Percentiles rank a stretch among this genome's conserved stretches.
Conservation (phyloP, 148 eudicot genomes). For the Euryodendron excelsum region DNA sequence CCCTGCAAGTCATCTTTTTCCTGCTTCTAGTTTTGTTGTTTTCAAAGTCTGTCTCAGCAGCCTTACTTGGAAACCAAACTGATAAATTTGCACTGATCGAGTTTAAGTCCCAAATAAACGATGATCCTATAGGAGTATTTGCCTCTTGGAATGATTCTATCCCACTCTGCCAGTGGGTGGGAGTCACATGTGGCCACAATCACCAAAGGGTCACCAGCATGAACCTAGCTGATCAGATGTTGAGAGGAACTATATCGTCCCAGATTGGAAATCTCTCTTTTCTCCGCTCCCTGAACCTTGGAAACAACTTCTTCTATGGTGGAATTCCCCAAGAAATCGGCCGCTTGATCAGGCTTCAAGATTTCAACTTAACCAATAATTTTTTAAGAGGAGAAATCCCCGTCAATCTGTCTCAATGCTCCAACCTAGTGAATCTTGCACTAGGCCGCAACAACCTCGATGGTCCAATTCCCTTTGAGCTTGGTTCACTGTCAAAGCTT, state of each 20-base stretch:
- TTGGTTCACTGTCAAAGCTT: conserved; percentile 20
- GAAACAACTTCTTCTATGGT: conserved; percentile 20
- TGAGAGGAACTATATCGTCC: conserved; percentile 16
- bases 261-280: conserved; percentile 33
- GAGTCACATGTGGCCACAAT: conserved; percentile 15
- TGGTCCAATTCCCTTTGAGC: conserved; percentile 13
- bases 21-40: not conserved
- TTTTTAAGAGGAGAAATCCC: conserved; percentile 1
- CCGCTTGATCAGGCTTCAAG: not conserved
- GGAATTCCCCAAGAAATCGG: conserved; percentile 23
- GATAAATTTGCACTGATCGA: conserved; percentile 11
- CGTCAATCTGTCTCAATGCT: not conserved
- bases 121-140: not conserved
- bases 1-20: no score
- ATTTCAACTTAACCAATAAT: not conserved
- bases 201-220: conserved; percentile 16
- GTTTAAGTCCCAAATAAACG: conserved; percentile 8
- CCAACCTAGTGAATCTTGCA: conserved; percentile 11
- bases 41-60: not conserved
- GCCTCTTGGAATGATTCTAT: conserved; percentile 21
- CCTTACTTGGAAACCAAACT: conserved; percentile 2
- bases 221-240: not conserved
- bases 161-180: conserved; percentile 17
- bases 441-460: conserved; percentile 18
- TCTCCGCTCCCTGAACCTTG: conserved; percentile 21